Evolutionary conservation across 495 filamentous ascomycete species (phyloP).

Genomic region (Talaromyces liani): DNA sequence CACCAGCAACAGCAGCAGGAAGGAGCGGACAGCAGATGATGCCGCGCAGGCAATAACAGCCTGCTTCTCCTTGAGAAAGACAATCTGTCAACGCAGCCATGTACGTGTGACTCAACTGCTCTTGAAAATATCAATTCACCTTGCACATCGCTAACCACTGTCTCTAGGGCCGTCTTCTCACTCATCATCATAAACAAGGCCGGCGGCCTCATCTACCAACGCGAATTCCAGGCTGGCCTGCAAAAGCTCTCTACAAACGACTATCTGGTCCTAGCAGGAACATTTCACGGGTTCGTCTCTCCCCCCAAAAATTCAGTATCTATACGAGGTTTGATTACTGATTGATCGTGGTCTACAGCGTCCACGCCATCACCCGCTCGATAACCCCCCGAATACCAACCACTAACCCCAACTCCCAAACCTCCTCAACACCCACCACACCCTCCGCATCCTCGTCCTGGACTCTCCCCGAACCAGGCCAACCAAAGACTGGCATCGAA

Average conservation of each 20-base stretch:
- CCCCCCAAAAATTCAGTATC: not conserved
- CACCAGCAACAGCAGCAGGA: too few relatives aligned
- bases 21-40: not conserved
- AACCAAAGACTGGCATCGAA: conserved; percentile 63
- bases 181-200: conserved; percentile 98
- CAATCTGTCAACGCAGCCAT: not conserved
- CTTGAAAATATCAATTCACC: not conserved
- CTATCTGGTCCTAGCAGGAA: conserved; percentile 91
- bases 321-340: not conserved
- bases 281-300: conserved; percentile 74
- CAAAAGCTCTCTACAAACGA: conserved; percentile 88
- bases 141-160: not conserved
- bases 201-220: conserved; percentile 91
- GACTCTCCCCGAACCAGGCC: conserved; percentile 44
- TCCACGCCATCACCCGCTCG: conserved; percentile 85
- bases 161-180: conserved; percentile 75
- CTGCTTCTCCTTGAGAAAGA: not conserved
- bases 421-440: conserved; percentile 20
- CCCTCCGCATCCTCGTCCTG: conserved; percentile 13
- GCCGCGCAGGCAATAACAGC: not conserved
- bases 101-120: not conserved
- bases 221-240: conserved; percentile 76
- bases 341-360: conserved; percentile 30
- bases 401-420: conserved; percentile 12
- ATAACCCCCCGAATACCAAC: conserved; percentile 51